Evolutionary conservation across 352 stramenopile species (phyloP), one percentile per base, ranked within the genome.

Genomic region (Globisporangium yorkense): DNA sequence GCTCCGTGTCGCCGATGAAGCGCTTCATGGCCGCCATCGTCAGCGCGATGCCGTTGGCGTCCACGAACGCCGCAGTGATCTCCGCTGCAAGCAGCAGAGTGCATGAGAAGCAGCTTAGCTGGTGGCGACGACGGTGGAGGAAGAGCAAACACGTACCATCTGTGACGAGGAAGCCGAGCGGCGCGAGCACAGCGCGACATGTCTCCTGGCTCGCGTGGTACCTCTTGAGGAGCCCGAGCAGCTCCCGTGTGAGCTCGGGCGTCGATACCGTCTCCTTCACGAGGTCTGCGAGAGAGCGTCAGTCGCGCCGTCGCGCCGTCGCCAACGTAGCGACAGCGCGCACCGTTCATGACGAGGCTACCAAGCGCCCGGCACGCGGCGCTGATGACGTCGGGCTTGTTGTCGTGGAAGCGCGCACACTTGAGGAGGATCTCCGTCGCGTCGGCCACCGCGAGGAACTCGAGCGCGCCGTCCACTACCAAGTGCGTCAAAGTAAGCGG

Each of bases 321-420:
- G 21, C 9, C 24, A 20, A 15, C 20, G 46, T 27, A 43, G 47
- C 8, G 59, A n/a, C 7, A 41, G 54, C n/a, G 35, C 53, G 5
- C 54, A 89, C 81, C 81, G 43, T 92, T 88, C 67, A 89, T 76
- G 16, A 89, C 76, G 51, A 92, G 74, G 58, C 76, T 85, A 3
- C 80, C 77, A 9, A 89, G 67, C 12, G 80, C 74, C 33, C 84
- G 69, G 55, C 75, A 89, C n/a, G 80, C 69, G 8, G 70, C 63
- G 40, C 67, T 63, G 40, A 92, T 89, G 35, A 92, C 67, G 45
- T 80, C 71, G 63, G 76, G 79, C 54, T 88, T 89, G 69, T 89
- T 89, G 62, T 88, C 77, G 55, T 89, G 79, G 62, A 88, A 88
- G 43, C 79, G 79, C 18, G 74, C 69, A 56, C 82, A 92, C 54